phyloP scores from a whole-genome alignment of 1,284 basidiomycete genomes.

The Lentinula novae-zelandiae region DNA sequence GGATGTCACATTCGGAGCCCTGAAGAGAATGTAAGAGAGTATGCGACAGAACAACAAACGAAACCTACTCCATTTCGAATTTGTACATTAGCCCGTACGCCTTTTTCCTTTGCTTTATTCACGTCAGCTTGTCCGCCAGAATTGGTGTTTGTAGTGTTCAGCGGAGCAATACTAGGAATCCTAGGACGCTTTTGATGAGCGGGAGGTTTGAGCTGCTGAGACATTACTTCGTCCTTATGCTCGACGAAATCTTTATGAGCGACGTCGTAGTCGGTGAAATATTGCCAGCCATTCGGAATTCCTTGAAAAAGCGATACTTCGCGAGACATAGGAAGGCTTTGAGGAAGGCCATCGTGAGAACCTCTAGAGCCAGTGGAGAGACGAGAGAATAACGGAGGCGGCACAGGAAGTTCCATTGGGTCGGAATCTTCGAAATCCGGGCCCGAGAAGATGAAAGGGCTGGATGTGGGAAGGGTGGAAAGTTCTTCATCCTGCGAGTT shows the following conservation, averaged over 20 bases:
- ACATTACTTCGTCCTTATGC: slow-evolving; percentile 13
- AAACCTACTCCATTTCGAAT: too few relatives aligned
- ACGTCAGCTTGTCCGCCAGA: background rate
- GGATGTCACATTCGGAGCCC: background rate
- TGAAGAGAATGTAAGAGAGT: background rate
- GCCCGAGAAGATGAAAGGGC: background rate
- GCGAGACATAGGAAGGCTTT: slow-evolving; percentile 34
- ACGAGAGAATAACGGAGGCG: slow-evolving; percentile 6
- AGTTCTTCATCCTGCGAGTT: background rate
- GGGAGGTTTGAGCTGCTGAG: slow-evolving; percentile 1
- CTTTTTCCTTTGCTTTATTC: background rate
- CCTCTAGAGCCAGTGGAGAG: background rate
- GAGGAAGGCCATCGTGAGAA: slow-evolving; percentile 3
- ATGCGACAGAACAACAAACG: background rate
- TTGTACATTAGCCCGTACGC: background rate
- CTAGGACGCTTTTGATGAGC: slow-evolving; percentile 19
- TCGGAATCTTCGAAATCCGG: background rate
- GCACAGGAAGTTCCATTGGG: background rate
- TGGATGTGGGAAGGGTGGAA: background rate
- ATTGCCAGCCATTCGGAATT: slow-evolving; percentile 44
- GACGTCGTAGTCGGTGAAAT: slow-evolving; percentile 30
- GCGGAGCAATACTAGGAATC: slow-evolving; percentile 29
- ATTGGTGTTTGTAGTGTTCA: slow-evolving; percentile 18
- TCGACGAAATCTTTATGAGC: slow-evolving; percentile 33
- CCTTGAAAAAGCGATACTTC: slow-evolving; percentile 43